Evolutionary conservation across 2,329 filamentous ascomycete species (phyloP).

Genomic region (Aureobasidium sp.): DNA sequence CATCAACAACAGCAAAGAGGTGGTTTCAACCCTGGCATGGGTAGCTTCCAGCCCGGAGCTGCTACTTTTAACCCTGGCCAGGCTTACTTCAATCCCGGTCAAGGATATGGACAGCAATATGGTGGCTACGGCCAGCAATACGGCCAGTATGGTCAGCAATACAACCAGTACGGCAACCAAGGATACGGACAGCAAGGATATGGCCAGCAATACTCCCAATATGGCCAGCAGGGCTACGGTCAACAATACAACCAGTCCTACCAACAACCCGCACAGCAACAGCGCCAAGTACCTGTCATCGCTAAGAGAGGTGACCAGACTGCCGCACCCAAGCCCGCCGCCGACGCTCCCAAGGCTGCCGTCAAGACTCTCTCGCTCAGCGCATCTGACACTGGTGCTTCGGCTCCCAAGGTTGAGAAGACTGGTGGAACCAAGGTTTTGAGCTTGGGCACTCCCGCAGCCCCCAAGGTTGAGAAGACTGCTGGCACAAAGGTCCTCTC

Average conservation of each 20-base stretch:
- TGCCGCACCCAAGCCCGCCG: constrained; percentile 43
- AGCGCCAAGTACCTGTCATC: constrained; percentile 52
- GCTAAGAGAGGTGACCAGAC: constrained; percentile 53
- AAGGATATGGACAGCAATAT: constrained; percentile 27
- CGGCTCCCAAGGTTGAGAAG: constrained; percentile 49
- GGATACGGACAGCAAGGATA: constrained; percentile 31
- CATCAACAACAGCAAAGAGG: constrained; percentile 1
- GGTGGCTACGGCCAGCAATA: constrained; percentile 23
- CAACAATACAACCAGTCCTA: constrained; percentile 31
- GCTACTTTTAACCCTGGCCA: constrained; percentile 32
- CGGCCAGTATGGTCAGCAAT: constrained; percentile 22
- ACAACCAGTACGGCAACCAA: constrained; percentile 27
- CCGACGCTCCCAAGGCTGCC: constrained; percentile 43
- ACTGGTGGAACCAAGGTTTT: constrained; percentile 60
- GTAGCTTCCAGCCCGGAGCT: constrained; percentile 30
- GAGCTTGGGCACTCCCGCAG: constrained; percentile 48
- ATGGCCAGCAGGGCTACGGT: constrained; percentile 20
- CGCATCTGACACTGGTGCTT: constrained; percentile 39
- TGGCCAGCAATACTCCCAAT: constrained; percentile 22
- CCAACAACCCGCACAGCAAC: constrained; percentile 38
- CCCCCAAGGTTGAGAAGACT: constrained; percentile 48
- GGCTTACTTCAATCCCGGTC: constrained; percentile 31
- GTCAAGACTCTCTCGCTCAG: constrained; percentile 55
- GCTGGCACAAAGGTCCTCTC: constrained; percentile 64
- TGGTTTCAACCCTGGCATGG: constrained; percentile 25